A percentile compares a stretch with the other conserved stretches of the same genome.
phyloP scores from a whole-genome alignment of 1,139 yeast genomes.

The Blastobotrys niveus region DNA sequence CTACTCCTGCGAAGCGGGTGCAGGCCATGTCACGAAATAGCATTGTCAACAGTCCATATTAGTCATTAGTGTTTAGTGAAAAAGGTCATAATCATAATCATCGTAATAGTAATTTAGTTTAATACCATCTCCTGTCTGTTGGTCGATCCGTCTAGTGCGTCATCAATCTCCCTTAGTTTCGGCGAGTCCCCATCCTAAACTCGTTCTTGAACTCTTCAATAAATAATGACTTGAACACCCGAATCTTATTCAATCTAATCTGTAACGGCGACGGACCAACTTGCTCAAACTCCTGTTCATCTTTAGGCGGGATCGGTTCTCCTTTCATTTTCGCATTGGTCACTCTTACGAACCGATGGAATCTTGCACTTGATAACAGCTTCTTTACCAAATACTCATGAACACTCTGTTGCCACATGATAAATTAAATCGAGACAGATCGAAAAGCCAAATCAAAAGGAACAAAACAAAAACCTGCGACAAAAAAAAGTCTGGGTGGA shows the following conservation, averaged over 20 bases:
- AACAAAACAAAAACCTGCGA: too few relatives aligned
- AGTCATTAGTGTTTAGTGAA: constrained; percentile 2
- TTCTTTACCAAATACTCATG: constrained; percentile 26
- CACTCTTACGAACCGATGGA: constrained; percentile 62
- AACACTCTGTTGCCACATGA: constrained; percentile 27
- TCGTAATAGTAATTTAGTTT: too few relatives aligned
- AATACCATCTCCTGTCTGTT: background rate
- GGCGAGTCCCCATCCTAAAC: constrained; percentile 26
- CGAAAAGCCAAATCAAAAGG: too few relatives aligned
- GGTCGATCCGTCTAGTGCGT: background rate
- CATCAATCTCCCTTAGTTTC: background rate
- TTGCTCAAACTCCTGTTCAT: constrained; percentile 14
- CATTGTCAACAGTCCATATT: constrained; percentile 33
- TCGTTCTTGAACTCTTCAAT: constrained; percentile 55
- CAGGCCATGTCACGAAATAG: constrained; percentile 29
- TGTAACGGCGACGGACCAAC: constrained; percentile 17
- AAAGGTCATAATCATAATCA: background rate
- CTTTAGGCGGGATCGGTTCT: constrained; percentile 34
- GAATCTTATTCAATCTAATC: constrained; percentile 38
- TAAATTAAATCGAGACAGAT: too few relatives aligned
- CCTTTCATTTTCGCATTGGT: constrained; percentile 52
- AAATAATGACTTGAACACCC: constrained; percentile 61
- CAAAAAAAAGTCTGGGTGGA: too few relatives aligned
- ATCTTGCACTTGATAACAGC: constrained; percentile 56
- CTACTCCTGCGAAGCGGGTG: constrained; percentile 30